Evolutionary conservation across 2,329 filamentous ascomycete genomes (phyloP).

Genomic region (Fusarium secorum): DNA sequence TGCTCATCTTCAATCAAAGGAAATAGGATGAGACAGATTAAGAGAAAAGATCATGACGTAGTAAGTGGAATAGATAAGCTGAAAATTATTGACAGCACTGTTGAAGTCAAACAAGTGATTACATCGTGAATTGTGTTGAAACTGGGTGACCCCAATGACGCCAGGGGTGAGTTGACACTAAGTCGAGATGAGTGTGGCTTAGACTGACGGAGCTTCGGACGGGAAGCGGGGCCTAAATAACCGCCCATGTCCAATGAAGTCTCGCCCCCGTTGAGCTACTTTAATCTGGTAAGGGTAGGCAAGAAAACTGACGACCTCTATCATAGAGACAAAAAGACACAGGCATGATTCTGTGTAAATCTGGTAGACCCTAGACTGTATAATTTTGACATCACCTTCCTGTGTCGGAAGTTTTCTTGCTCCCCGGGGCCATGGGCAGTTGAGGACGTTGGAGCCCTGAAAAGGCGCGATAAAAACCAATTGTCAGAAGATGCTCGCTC

Average conservation of each 20-base stretch:
- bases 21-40: neutral
- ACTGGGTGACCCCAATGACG: neutral
- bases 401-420: neutral
- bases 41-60: neutral
- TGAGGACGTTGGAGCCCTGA: slow-evolving; percentile 28
- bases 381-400: neutral
- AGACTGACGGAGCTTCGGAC: slow-evolving; percentile 31
- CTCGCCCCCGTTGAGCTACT: neutral
- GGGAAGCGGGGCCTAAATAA: slow-evolving; percentile 28
- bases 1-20: neutral
- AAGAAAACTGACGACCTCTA: neutral
- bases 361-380: rapidly evolving
- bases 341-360: neutral
- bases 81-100: neutral
- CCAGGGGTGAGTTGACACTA: slow-evolving; percentile 17
- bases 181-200: slow-evolving; percentile 36
- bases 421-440: neutral
- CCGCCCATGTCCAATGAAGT: slow-evolving; percentile 15
- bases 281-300: neutral
- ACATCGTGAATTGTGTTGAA: neutral
- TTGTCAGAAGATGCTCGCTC: slow-evolving; percentile 20
- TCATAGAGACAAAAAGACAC: neutral
- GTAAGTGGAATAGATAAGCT: neutral
- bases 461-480: slow-evolving; percentile 26
- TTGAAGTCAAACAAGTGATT: neutral